These are phyloP conservation scores for Naganishia onofrii DNA, from an alignment of 768 basidiomycete genomes.

Conservation along the genomic window DNA sequence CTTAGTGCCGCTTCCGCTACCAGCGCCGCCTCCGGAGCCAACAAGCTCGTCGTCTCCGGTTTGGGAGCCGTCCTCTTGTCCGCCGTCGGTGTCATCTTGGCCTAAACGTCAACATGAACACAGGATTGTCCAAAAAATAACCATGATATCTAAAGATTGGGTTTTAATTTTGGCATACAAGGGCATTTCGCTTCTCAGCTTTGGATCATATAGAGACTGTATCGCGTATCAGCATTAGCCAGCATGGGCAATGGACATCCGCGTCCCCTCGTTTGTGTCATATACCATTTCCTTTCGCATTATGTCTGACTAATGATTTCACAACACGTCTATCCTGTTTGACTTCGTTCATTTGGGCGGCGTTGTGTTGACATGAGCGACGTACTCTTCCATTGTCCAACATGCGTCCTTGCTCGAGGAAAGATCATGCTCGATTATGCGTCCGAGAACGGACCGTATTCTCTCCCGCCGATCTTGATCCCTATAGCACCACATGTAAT, in stretches of 20 bases:
- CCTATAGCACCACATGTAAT: conserved; percentile 29
- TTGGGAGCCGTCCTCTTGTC: conserved; percentile 24
- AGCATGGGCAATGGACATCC: background rate
- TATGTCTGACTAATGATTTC: background rate
- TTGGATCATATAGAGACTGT: conserved; percentile 20
- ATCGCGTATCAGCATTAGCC: conserved; percentile 24
- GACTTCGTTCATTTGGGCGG: background rate
- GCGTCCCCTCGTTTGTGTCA: background rate
- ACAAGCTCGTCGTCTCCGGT: conserved; percentile 29
- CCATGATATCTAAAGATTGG: background rate
- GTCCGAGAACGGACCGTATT: conserved; percentile 9
- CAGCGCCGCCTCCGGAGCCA: conserved; percentile 17
- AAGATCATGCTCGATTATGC: conserved; percentile 9
- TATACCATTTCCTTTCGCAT: conserved; percentile 17
- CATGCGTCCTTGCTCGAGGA: background rate
- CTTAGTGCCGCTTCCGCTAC: conserved; percentile 19
- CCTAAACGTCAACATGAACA: conserved; percentile 3
- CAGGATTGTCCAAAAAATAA: background rate
- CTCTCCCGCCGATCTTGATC: conserved; percentile 3
- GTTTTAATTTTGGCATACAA: background rate
- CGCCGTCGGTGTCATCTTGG: conserved; percentile 26
- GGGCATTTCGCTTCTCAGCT: conserved; percentile 6
- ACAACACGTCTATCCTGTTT: background rate
- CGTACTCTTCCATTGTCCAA: background rate
- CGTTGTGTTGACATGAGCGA: background rate